Base-by-base conservation (phyloP, 2,329 filamentous ascomycete species). In the Neurospora sp. region DNA sequence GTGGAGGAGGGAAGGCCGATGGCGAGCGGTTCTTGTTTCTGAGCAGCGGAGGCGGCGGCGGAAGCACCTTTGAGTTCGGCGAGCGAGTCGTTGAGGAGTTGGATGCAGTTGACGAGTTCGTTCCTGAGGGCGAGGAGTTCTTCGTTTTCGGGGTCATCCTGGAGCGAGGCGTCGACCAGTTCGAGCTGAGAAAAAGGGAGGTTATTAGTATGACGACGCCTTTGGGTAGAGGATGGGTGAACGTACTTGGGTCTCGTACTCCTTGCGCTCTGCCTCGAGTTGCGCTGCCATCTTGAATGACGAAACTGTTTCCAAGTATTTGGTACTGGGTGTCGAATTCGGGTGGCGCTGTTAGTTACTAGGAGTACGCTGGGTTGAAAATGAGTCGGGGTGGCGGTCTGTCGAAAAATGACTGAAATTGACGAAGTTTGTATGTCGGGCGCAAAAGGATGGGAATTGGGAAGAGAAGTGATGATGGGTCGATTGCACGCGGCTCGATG, bases 91-190 rank as follows among this genome's bases (percentile, higher is more conserved):
- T 94, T 88, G 81, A 93, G 88, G 75, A 93, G 87, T 79, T 87
- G 85, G 81, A 98, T 91, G 81, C 93, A 89, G 82, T 90, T 87
- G 84, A 93, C 87, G 82, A 97, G 88, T 85, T 97, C 93, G 79
- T 87, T 84, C 81, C 91, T 90, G 79, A 97, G 87, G 78, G 86
- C 87, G 77, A 90, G 86, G 77, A 96, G 89, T 80, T 95, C 93
- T 76, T 84, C 84, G 80, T 93, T 95, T 71, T 91, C 90, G 73
- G 93, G 90, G 77, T 96, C 92, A 80, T 91, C 89, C 80, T 91
- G 89, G 70, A 97, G 87, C 74, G 92, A 91, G 69, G 87, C 84
- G 76, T 90, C 83, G 71, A 97, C 89, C 43, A 92, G 89, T 77
- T 94, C 92, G 78, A 97, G 88, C 91, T 94, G 67, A 19, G 36